Percentiles rank a stretch among this genome's conserved stretches.
phyloP scores from a whole-genome alignment of 1,284 basidiomycete genomes.

The Tilletia caries region DNA sequence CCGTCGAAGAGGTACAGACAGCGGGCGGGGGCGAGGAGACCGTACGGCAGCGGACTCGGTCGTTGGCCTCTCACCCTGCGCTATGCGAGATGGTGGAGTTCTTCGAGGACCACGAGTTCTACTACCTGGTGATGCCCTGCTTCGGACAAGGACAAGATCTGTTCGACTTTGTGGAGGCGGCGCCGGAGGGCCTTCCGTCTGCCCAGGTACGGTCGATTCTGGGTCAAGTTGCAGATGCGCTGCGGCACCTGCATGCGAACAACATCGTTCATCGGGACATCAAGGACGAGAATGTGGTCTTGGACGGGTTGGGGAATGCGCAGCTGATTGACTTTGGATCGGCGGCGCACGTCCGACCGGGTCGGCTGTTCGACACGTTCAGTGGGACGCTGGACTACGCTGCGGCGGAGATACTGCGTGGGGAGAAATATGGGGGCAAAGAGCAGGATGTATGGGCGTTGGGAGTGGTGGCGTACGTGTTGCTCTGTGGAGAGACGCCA shows the following conservation, averaged over 20 bases:
- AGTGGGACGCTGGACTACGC: slow-evolving; percentile 83
- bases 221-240: slow-evolving; percentile 88
- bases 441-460: slow-evolving; percentile 98
- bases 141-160: slow-evolving; percentile 67
- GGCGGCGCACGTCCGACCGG: slow-evolving; percentile 67
- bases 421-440: slow-evolving; percentile 89
- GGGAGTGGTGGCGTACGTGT: slow-evolving; percentile 93
- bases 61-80: slow-evolving; percentile 66
- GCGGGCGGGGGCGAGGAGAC: background rate
- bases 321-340: slow-evolving; percentile 92
- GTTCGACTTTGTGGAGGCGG: slow-evolving; percentile 89
- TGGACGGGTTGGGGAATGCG: slow-evolving; percentile 60
- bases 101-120: slow-evolving; percentile 95
- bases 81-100: slow-evolving; percentile 93
- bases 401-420: slow-evolving; percentile 90
- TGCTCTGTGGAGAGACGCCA: slow-evolving; percentile 91
- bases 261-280: slow-evolving; percentile 96
- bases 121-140: slow-evolving; percentile 71
- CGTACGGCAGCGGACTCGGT: background rate
- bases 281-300: slow-evolving; percentile 91
- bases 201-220: slow-evolving; percentile 76
- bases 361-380: slow-evolving; percentile 92
- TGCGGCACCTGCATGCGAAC: slow-evolving; percentile 83
- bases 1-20: no score
- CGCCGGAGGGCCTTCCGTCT: slow-evolving; percentile 78